Evolutionary conservation across 768 basidiomycete genomes (phyloP).

Genomic region (Daedaleopsis sinensis): DNA sequence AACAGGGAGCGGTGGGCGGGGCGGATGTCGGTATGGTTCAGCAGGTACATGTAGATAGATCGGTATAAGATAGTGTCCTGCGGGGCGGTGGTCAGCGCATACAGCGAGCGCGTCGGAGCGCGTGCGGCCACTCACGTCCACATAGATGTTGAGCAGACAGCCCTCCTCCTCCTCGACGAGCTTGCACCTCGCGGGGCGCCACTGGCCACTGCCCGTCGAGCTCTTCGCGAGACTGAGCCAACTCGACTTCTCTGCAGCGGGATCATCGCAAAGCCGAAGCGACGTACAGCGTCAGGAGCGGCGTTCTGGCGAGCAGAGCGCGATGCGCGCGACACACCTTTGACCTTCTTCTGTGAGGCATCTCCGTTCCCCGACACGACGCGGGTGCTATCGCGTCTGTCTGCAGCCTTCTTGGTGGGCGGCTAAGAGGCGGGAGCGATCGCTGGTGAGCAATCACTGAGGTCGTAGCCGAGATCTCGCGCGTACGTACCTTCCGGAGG

Average conservation of each 20-base stretch:
- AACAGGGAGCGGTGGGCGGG: conserved; percentile 75
- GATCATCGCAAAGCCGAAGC: neutral
- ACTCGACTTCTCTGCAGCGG: conserved; percentile 63
- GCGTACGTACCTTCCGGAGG: conserved; percentile 57
- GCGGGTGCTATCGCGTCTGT: conserved; percentile 50
- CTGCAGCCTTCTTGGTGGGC: conserved; percentile 53
- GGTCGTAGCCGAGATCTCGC: conserved; percentile 15
- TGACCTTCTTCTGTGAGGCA: conserved; percentile 54
- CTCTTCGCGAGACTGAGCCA: conserved; percentile 66
- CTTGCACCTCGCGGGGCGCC: conserved; percentile 75
- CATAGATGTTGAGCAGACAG: conserved; percentile 72
- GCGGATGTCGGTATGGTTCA: conserved; percentile 83
- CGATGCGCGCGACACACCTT: conserved; percentile 46
- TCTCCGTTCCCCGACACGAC: conserved; percentile 40
- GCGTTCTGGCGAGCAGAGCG: neutral
- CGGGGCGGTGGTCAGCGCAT: conserved; percentile 2
- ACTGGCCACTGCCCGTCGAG: conserved; percentile 56
- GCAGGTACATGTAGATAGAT: conserved; percentile 70
- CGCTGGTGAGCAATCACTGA: conserved; percentile 1
- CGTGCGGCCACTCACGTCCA: conserved; percentile 59
- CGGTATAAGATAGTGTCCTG: conserved; percentile 77
- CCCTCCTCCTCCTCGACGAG: conserved; percentile 67
- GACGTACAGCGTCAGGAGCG: neutral
- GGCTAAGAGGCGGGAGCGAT: conserved; percentile 38
- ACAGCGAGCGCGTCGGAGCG: neutral